Conservation (phyloP, 305 asterid genomes). For the Solanum aculeatissimum region DNA sequence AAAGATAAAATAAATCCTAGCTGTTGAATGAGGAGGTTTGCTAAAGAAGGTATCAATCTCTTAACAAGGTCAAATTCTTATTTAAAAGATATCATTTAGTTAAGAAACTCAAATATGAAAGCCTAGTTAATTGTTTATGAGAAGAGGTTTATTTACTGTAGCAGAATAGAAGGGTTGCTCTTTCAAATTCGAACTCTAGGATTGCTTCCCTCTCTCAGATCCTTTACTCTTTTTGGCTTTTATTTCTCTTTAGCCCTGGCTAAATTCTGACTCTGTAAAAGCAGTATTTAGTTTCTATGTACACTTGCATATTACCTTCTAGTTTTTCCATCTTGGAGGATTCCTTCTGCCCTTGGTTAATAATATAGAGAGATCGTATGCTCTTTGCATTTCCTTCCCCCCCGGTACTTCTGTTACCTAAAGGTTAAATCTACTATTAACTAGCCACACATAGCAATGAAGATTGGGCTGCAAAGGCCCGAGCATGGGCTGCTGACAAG, state of each 20-base stretch:
- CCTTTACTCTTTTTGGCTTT: background rate
- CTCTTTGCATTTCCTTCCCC: background rate
- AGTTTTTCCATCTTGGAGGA: background rate
- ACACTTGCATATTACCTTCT: background rate
- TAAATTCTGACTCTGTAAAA: background rate
- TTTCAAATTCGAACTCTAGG: background rate
- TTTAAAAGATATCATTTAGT: background rate
- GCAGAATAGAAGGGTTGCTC: background rate
- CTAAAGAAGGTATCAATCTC: background rate
- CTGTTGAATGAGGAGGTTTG: background rate
- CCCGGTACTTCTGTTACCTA: background rate
- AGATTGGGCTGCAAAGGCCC: conserved; percentile 97
- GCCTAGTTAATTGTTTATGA: background rate
- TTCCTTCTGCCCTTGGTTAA: background rate
- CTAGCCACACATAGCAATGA: conserved; percentile 49
- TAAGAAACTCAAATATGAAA: background rate
- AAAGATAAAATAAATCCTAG: background rate
- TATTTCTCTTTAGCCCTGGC: background rate
- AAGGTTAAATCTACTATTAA: background rate
- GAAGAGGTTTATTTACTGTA: background rate
- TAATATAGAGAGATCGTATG: background rate
- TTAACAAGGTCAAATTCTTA: background rate
- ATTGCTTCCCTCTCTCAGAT: background rate
- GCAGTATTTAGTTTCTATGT: background rate
- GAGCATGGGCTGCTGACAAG: conserved; percentile 95